Base-by-base conservation (phyloP, 2,329 filamentous ascomycete genomes). In the Cladosporium sphaerospermum region DNA sequence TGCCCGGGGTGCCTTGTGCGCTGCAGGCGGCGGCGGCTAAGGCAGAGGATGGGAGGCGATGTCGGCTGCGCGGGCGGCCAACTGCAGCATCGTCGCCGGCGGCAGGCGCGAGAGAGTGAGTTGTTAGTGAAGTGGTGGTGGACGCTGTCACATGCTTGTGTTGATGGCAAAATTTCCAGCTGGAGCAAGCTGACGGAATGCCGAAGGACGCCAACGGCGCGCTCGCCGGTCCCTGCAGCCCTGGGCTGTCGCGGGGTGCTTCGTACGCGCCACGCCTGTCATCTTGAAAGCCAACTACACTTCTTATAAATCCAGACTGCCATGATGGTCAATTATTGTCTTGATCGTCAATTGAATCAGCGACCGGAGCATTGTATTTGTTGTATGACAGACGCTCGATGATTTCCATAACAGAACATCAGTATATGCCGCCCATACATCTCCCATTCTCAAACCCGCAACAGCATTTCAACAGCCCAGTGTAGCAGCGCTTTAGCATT, bases 131-230 rank as follows among this genome's bases (percentile, higher is more conserved):
- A 23, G 14, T 7, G 42, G 37, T 23, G 16, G 9, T 10, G 19
- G 40, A 5, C 47, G 18, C 47, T 50, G 23, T 50, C 47, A 50
- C 47, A 50, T 50, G 47, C 47, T 50, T 50, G 36, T 32, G 14
- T 14, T 41, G n/a, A n/a, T 28, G 40, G 37, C 47, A 50, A 42
- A 50, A 50, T 42, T 50, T 50, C 36, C 8, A 14, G 11, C n/a
- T 14, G n/a, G 13, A 9, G 11, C 8, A 13, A 14, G 16, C n/a
- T 39, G 36, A 39, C n/a, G 36, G 36, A 39, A 14, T 13, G 36
- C 36, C 8, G 8, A 14, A n/a, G 10, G 11, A 28, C 23, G 23
- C 23, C 23, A 28, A 28, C 23, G 4, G 23, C 23, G 23, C 23
- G 23, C 23, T 28, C 23, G 23, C 23, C 23, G 36, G 36, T 39